Conservation (phyloP, 371 early-diverging fungal species). For the Saksenaea vasiformis region DNA sequence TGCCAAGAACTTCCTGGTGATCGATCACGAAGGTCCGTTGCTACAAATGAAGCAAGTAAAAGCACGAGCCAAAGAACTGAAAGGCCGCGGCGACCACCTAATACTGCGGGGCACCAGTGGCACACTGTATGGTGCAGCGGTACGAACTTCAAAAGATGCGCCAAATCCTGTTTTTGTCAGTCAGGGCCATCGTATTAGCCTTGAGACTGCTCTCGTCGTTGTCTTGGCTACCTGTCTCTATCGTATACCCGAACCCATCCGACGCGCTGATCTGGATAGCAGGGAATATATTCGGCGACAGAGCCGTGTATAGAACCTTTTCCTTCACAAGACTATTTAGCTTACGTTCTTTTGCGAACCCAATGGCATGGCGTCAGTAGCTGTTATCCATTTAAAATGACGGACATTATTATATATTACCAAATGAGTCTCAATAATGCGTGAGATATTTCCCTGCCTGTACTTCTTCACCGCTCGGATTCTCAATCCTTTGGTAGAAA, state of each 20-base stretch:
- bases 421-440: no score
- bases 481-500: no score
- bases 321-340: not conserved
- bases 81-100: constrained; percentile 36
- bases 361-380: no score
- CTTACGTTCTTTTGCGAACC: no score
- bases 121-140: constrained; percentile 64
- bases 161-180: constrained; percentile 88
- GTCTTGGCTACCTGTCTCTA: constrained; percentile 64
- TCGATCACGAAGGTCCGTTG: constrained; percentile 44
- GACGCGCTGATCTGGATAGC: constrained; percentile 77
- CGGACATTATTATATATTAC: no score
- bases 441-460: no score
- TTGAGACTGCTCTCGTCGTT: constrained; percentile 68
- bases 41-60: constrained; percentile 29
- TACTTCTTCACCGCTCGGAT: no score
- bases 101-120: constrained; percentile 50
- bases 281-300: constrained; percentile 43
- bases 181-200: constrained; percentile 75
- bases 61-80: constrained; percentile 23
- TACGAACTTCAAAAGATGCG: constrained; percentile 43
- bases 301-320: not conserved
- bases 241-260: constrained; percentile 89
- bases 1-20: constrained; percentile 84
- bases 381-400: no score